phyloP scores from a whole-genome alignment of 305 asterid species.

The Lippia alba region DNA sequence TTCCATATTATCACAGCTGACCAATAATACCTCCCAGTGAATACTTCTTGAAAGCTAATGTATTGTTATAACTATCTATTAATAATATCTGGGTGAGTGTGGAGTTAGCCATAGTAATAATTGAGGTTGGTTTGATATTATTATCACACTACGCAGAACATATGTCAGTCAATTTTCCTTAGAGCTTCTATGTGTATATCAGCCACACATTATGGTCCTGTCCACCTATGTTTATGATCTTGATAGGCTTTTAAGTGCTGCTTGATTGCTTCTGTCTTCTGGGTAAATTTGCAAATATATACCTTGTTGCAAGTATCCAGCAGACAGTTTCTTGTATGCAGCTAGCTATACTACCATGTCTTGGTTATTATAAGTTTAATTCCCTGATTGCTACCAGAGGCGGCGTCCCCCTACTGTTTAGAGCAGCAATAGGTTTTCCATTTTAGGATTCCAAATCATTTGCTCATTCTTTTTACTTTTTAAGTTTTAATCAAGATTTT shows the following conservation, averaged over 20 bases:
- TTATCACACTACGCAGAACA: constrained; percentile 13
- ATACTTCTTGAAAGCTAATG: constrained; percentile 3
- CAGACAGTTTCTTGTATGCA: constrained; percentile 13
- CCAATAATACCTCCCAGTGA: not conserved
- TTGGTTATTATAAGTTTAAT: not conserved
- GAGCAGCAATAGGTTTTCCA: not conserved
- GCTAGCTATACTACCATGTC: constrained; percentile 4
- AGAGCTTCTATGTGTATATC: not conserved
- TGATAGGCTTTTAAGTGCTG: constrained; percentile 24
- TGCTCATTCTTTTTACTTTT: constrained; percentile 3
- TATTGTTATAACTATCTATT: not conserved
- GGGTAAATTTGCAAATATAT: constrained; percentile 3
- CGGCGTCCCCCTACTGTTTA: constrained; percentile 14
- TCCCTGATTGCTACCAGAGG: not conserved
- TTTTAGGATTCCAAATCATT: constrained; percentile 1
- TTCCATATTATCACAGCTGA: constrained; percentile 20
- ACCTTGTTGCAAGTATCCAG: not conserved
- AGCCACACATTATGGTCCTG: not conserved
- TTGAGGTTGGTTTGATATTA: constrained; percentile 2
- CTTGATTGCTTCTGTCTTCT: not conserved
- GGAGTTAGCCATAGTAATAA: constrained; percentile 10
- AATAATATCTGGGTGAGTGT: constrained; percentile 7
- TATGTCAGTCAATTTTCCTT: too few relatives aligned
- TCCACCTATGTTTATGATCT: not conserved
- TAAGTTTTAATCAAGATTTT: constrained; percentile 27